These are phyloP conservation scores for Triglochin maritima DNA, from an alignment of 106 monocot species.

Conservation along the genomic window DNA sequence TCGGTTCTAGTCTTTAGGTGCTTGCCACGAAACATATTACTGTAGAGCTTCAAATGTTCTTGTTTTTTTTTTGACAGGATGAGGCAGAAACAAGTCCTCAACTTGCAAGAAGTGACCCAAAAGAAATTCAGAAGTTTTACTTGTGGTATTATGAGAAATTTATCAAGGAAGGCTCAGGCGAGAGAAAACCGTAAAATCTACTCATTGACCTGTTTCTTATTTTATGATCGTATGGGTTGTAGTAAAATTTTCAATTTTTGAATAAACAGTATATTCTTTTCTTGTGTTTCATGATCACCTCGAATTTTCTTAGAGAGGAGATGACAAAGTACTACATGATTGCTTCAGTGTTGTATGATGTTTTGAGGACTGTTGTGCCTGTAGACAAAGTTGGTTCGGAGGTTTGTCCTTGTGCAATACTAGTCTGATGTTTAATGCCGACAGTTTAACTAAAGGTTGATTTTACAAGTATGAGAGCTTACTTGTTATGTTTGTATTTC, in stretches of 20 bases:
- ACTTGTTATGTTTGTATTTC: slow-evolving; percentile 8
- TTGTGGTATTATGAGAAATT: slow-evolving; percentile 50
- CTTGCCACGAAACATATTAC: too few species aligned
- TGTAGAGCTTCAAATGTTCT: background rate
- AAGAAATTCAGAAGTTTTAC: slow-evolving; percentile 84
- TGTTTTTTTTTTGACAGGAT: slow-evolving; percentile 36
- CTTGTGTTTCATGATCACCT: background rate
- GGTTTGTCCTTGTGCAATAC: slow-evolving; percentile 22
- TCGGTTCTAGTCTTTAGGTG: too few species aligned
- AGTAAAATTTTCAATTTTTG: too few species aligned
- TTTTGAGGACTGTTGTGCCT: slow-evolving; percentile 67
- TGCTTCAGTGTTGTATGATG: slow-evolving; percentile 87
- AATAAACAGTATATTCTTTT: too few species aligned
- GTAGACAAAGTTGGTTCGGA: slow-evolving; percentile 54
- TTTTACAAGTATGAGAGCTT: background rate
- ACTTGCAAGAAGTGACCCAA: slow-evolving; percentile 50
- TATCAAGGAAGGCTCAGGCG: slow-evolving; percentile 47
- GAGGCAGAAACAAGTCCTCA: slow-evolving; percentile 45
- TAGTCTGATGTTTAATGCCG: background rate
- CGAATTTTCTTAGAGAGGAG: slow-evolving; percentile 53
- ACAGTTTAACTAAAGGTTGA: background rate
- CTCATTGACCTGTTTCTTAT: background rate
- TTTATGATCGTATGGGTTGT: background rate
- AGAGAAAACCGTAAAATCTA: slow-evolving; percentile 53
- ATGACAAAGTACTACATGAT: slow-evolving; percentile 91